Evolutionary conservation across 805 yeast species (phyloP).

Genomic region (Teunomyces panamensis): DNA sequence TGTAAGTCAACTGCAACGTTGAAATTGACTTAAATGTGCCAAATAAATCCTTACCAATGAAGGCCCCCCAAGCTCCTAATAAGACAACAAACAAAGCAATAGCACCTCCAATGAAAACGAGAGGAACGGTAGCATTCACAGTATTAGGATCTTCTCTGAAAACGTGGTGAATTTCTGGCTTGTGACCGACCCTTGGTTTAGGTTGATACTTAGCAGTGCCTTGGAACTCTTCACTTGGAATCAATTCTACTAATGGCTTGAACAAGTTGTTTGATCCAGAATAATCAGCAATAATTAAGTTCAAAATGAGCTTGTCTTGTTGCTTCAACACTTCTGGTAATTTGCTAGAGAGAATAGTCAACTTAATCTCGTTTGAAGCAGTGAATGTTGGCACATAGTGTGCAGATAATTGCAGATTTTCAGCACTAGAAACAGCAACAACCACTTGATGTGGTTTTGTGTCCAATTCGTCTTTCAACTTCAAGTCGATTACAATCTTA

Average conservation of each 20-base stretch:
- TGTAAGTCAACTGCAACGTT: slow-evolving; percentile 30
- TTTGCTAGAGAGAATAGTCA: slow-evolving; percentile 23
- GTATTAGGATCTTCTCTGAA: slow-evolving; percentile 57
- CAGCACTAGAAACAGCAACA: slow-evolving; percentile 24
- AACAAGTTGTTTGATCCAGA: slow-evolving; percentile 17
- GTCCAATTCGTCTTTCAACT: slow-evolving; percentile 16
- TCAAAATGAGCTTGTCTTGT: slow-evolving; percentile 28
- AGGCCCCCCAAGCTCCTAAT: slow-evolving; percentile 41
- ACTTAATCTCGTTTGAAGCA: slow-evolving; percentile 16
- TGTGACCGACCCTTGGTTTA: slow-evolving; percentile 41
- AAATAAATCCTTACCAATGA: slow-evolving; percentile 26
- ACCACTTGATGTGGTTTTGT: slow-evolving; percentile 35
- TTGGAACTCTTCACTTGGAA: slow-evolving; percentile 27
- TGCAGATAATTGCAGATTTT: slow-evolving; percentile 28
- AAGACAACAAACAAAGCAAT: slow-evolving; percentile 40
- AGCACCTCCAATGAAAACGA: slow-evolving; percentile 46
- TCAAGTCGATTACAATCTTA: slow-evolving; percentile 25
- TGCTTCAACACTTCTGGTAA: slow-evolving; percentile 36
- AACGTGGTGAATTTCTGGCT: slow-evolving; percentile 61
- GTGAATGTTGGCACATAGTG: slow-evolving; percentile 30
- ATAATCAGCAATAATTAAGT: slow-evolving; percentile 30
- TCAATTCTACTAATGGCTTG: slow-evolving; percentile 27
- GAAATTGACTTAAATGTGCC: slow-evolving; percentile 36
- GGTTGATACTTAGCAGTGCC: slow-evolving; percentile 18
- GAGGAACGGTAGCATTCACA: slow-evolving; percentile 50